A percentile compares a stretch with the other conserved stretches of the same genome.
These are phyloP conservation scores for Fragaria nilgerrensis DNA, from an alignment of 306 rosid species.

Conservation along the genomic window DNA sequence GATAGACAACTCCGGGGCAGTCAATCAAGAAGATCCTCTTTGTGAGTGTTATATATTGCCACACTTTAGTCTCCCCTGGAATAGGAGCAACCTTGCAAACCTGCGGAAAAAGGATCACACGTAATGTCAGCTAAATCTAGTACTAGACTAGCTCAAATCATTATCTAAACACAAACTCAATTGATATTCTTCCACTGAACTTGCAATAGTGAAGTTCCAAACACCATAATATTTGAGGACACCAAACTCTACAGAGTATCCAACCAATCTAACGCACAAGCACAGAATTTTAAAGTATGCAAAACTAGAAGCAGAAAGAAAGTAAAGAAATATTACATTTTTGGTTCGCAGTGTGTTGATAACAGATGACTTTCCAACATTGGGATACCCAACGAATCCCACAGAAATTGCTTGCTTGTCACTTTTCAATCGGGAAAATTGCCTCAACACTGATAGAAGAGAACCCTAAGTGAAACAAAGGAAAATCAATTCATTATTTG, in stretches of 20 bases:
- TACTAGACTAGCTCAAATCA: neutral
- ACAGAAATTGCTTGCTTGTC: slow-evolving; percentile 98
- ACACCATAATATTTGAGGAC: neutral
- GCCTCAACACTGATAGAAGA: slow-evolving; percentile 90
- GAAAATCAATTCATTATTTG: neutral
- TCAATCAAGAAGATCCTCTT: slow-evolving; percentile 94
- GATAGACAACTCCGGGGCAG: slow-evolving; percentile 94
- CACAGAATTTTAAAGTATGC: neutral
- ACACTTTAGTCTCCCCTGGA: slow-evolving; percentile 95
- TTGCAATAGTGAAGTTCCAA: neutral
- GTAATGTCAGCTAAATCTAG: slow-evolving; percentile 12
- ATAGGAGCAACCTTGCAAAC: slow-evolving; percentile 99
- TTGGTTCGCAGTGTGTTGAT: slow-evolving; percentile 85
- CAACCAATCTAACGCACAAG: neutral
- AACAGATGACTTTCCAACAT: slow-evolving; percentile 96
- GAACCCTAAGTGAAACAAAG: slow-evolving; percentile 57
- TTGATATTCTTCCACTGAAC: neutral
- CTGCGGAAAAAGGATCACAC: slow-evolving; percentile 35
- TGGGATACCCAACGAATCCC: slow-evolving; percentile 96
- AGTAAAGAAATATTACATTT: slow-evolving; percentile 49
- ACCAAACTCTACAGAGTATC: neutral
- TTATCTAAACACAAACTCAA: neutral
- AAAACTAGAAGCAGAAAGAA: slow-evolving; percentile 11
- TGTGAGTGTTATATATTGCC: slow-evolving; percentile 95
- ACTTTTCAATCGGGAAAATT: slow-evolving; percentile 78